Base-by-base conservation (phyloP, 371 early-diverging fungal genomes). In the Syncephalastrum sp. region DNA sequence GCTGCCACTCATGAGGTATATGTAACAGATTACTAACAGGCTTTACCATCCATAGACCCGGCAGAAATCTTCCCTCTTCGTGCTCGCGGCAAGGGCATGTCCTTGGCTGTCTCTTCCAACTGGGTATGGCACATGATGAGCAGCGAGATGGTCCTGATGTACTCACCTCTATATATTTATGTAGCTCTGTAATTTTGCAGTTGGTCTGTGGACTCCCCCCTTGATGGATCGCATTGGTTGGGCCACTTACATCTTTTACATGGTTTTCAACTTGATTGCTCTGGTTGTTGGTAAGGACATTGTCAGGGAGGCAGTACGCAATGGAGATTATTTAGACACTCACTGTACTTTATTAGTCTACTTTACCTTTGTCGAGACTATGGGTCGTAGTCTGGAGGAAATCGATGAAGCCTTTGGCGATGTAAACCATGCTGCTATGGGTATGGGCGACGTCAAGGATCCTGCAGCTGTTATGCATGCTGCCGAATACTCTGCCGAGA, bases 41-140 rank as follows among this genome's bases (percentile, higher is more conserved):
- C 1, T 33, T 33, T 6, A 2, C 2, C 10, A 33, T 33, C 38
- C 12, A 33, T 60, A 69, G 73, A 83, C 63, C 85, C 83, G 59
- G 79, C 85, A 16, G 88, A 88, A 64, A 82, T 88, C 63, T 84
- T 72, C 46, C 72, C 76, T 1, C 60, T 72, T 54, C 76, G 73
- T 21, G 62, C 70, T 17, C 61, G 77, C 54, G 69, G 69, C 25
- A 70, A 72, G 50, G 68, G 73, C 17, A 72, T 70, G 70, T 57
- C 67, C 3, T 50, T 72, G 44, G 68, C 82, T 38, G 85, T 84
- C 45, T 74, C 82, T 41, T 74, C 85, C 59, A 87, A 87, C 72
- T 88, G 84, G 84, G 38, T 33, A 33, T 12, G 38, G 5, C 38
- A 33, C 38, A 33, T 0, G 0, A 2, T 2, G 2, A 33, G 8